Evolutionary conservation across 257 asterid genomes (phyloP).

Genomic region (Coffea canephora): DNA sequence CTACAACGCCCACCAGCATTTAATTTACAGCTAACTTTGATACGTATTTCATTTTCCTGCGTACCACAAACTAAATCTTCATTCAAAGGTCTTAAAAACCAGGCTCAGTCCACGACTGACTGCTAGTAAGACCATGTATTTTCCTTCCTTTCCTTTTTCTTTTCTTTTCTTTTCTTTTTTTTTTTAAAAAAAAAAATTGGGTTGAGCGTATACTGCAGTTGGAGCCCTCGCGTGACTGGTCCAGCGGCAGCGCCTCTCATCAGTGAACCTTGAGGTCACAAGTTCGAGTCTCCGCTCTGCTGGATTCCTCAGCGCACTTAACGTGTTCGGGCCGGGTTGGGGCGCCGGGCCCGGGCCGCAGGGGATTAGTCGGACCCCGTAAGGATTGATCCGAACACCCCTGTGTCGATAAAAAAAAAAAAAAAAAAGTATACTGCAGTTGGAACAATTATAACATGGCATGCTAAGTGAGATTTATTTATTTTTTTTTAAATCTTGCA

Average conservation of each 20-base stretch:
- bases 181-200: too few species aligned
- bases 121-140: background rate
- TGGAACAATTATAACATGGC: background rate
- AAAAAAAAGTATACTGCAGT: background rate
- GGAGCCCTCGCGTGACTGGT: too few species aligned
- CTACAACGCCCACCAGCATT: background rate
- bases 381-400: too few species aligned
- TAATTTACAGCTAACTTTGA: slow-evolving; percentile 14
- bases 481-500: background rate
- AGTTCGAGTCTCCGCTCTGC: too few species aligned
- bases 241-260: too few species aligned
- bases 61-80: slow-evolving; percentile 9
- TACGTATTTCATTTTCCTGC: slow-evolving; percentile 9
- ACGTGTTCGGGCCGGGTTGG: too few species aligned
- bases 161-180: too few species aligned
- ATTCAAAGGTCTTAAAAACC: slow-evolving; percentile 35
- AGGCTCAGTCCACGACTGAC: slow-evolving; percentile 22
- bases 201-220: background rate
- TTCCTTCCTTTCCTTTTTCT: background rate
- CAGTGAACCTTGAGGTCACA: too few species aligned
- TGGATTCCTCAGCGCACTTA: too few species aligned
- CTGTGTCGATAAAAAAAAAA: too few species aligned
- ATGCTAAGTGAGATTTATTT: slow-evolving; percentile 5
- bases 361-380: too few species aligned
- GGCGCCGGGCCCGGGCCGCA: too few species aligned